Conservation (phyloP, 2,329 filamentous ascomycete genomes). For the Fusarium incarnatum region DNA sequence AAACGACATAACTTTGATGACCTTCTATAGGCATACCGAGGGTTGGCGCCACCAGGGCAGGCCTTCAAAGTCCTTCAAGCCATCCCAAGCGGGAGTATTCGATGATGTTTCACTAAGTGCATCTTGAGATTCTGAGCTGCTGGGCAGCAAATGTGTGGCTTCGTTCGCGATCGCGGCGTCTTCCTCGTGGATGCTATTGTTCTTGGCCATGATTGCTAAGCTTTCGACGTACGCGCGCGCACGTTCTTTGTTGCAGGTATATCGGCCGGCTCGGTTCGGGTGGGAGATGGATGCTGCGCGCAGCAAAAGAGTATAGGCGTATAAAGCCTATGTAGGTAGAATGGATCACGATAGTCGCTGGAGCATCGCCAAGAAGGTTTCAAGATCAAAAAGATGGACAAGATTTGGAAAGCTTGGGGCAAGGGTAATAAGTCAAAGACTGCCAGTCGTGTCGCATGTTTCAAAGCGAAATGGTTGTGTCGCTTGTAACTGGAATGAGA, state of each 20-base stretch:
- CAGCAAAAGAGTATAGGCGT: constrained; percentile 17
- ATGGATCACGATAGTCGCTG: constrained; percentile 25
- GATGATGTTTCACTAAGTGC: constrained; percentile 27
- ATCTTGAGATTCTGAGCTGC: constrained; percentile 29
- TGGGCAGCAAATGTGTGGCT: constrained; percentile 55
- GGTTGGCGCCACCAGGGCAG: constrained; percentile 73
- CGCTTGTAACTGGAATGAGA: constrained; percentile 34
- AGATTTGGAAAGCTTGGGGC: background rate
- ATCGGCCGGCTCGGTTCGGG: constrained; percentile 5
- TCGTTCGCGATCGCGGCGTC: constrained; percentile 46
- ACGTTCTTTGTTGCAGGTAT: background rate
- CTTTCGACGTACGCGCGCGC: background rate
- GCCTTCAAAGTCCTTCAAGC: constrained; percentile 67
- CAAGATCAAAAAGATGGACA: constrained; percentile 8
- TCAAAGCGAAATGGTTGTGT: constrained; percentile 20
- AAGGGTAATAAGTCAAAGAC: background rate
- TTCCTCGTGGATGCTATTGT: constrained; percentile 6
- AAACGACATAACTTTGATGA: background rate
- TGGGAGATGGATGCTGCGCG: constrained; percentile 11
- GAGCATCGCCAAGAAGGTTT: constrained; percentile 27
- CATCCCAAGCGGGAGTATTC: constrained; percentile 57
- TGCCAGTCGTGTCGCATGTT: constrained; percentile 24
- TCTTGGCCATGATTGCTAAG: constrained; percentile 25
- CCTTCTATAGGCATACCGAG: constrained; percentile 60
- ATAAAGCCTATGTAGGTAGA: constrained; percentile 9